A percentile compares a stretch with the other conserved stretches of the same genome.
Evolutionary conservation across 1,284 basidiomycete genomes (phyloP).

Genomic region (Hymenochaete sp.): DNA sequence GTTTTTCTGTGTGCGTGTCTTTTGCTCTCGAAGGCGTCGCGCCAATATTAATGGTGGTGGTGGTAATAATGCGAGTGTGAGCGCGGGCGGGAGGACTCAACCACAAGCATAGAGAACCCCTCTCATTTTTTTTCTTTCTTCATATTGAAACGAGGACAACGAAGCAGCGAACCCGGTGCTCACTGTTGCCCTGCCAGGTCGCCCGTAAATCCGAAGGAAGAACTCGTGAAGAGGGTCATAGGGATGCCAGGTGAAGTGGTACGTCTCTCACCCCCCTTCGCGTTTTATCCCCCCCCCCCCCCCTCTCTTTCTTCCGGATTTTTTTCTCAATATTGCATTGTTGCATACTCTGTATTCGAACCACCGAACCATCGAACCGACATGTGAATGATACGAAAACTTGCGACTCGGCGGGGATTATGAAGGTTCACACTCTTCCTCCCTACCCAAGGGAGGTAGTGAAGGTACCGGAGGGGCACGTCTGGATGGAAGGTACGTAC

Average conservation of each 20-base stretch:
- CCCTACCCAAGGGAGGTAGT: constrained; percentile 56
- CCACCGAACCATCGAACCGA: no score
- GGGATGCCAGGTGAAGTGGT: constrained; percentile 54
- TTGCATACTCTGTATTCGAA: neutral
- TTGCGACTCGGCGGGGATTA: neutral
- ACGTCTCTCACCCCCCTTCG: constrained; percentile 18
- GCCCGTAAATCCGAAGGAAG: constrained; percentile 44
- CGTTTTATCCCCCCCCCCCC: no score
- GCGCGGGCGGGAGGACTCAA: no score
- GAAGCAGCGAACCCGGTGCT: constrained; percentile 3
- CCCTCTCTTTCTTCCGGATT: no score
- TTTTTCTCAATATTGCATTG: neutral
- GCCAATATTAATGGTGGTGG: no score
- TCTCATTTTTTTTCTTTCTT: no score
- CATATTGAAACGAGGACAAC: no score
- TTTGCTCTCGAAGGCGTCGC: no score
- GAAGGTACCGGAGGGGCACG: constrained; percentile 49
- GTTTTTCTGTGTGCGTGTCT: neutral
- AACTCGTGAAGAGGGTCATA: constrained; percentile 61
- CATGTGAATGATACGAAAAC: neutral
- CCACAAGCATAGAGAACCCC: no score
- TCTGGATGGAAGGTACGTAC: constrained; percentile 63
- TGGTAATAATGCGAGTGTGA: no score
- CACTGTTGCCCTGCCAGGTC: constrained; percentile 36
- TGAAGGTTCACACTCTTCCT: constrained; percentile 52